Conservation (phyloP, 805 yeast species). For the Martiniozyma abietophila region DNA sequence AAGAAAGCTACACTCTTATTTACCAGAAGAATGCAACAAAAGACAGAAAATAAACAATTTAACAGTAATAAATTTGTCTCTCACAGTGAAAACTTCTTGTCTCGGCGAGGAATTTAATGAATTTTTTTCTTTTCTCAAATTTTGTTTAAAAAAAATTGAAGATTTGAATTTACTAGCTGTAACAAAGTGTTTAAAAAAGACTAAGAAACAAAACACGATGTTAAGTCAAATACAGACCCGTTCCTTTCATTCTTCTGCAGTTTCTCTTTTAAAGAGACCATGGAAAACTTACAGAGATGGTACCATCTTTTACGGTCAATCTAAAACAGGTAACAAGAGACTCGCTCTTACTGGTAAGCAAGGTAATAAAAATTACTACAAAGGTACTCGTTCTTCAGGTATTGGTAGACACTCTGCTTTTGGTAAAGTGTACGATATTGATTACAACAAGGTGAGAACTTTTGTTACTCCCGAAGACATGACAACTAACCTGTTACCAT, state of each 20-base stretch:
- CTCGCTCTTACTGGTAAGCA: constrained; percentile 80
- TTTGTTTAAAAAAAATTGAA: background rate
- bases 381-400: constrained; percentile 95
- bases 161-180: background rate
- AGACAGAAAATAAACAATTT: too few relatives aligned
- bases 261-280: constrained; percentile 58
- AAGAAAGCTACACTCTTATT: too few relatives aligned
- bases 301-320: constrained; percentile 68
- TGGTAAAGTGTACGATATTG: constrained; percentile 64
- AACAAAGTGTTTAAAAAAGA: too few relatives aligned
- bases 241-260: constrained; percentile 9
- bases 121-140: background rate
- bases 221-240: too few relatives aligned
- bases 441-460: constrained; percentile 83
- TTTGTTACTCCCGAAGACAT: constrained; percentile 66
- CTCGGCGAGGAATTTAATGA: too few relatives aligned
- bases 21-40: too few relatives aligned
- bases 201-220: too few relatives aligned
- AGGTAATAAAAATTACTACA: constrained; percentile 89
- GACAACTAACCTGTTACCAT: constrained; percentile 46
- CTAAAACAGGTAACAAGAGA: constrained; percentile 77
- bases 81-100: too few relatives aligned
- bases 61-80: too few relatives aligned
- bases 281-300: constrained; percentile 86
- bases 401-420: constrained; percentile 54